phyloP scores from a whole-genome alignment of 108 stramenopile genomes.

The Skeletonema costatum region DNA sequence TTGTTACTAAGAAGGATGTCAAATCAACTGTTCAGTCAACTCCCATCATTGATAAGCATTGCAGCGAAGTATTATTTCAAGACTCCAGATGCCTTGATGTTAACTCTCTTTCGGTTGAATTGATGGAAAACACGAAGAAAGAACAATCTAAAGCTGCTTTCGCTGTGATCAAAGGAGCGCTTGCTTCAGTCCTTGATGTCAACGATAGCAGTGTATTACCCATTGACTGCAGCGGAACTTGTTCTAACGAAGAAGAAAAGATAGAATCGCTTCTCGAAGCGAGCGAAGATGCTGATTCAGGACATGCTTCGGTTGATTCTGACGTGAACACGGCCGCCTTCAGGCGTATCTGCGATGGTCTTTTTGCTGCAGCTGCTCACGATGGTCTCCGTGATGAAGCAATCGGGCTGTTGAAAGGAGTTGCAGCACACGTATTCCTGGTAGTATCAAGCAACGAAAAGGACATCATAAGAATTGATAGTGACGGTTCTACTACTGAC shows the following conservation, averaged over 20 bases:
- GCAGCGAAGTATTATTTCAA: slow-evolving; percentile 12
- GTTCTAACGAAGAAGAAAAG: slow-evolving; percentile 3
- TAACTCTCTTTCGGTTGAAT: slow-evolving; percentile 45
- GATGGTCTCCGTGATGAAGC: slow-evolving; percentile 40
- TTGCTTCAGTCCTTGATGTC: slow-evolving; percentile 53
- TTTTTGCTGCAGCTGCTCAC: slow-evolving; percentile 31
- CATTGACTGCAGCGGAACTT: background rate
- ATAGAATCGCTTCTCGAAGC: slow-evolving; percentile 1
- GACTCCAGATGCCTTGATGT: slow-evolving; percentile 52
- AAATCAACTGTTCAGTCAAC: background rate
- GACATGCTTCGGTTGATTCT: background rate
- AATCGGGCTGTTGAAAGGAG: slow-evolving; percentile 53
- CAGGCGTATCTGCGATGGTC: slow-evolving; percentile 57
- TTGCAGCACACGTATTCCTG: slow-evolving; percentile 51
- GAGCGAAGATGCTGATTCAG: slow-evolving; percentile 16
- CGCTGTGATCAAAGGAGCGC: slow-evolving; percentile 51
- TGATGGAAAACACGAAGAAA: slow-evolving; percentile 46
- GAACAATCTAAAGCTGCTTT: slow-evolving; percentile 66
- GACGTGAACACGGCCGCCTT: slow-evolving; percentile 19
- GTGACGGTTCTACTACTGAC: slow-evolving; percentile 59
- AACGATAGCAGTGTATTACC: background rate
- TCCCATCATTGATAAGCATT: background rate
- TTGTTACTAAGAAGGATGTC: slow-evolving; percentile 6
- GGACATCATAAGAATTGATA: slow-evolving; percentile 58
- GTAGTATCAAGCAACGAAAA: slow-evolving; percentile 46